Percentiles rank a stretch among this genome's conserved stretches.
Conservation (phyloP, 106 monocot species). For the Platanthera zijinensis region DNA sequence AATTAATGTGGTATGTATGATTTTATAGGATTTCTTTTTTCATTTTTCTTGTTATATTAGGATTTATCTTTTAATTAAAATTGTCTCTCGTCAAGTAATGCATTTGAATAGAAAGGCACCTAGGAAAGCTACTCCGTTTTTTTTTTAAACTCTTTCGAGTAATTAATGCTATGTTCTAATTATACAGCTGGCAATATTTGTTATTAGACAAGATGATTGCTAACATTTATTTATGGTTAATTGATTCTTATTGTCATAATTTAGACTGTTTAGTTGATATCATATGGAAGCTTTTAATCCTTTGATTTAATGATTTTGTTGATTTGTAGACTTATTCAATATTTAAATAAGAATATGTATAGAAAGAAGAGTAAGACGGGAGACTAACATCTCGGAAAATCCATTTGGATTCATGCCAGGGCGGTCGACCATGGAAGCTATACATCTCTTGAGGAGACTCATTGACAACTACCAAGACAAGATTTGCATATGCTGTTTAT, state of each 20-base stretch:
- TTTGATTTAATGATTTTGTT: no score
- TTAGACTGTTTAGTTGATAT: not conserved
- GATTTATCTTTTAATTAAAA: not conserved
- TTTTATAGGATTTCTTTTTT: not conserved
- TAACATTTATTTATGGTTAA: not conserved
- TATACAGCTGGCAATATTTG: not conserved
- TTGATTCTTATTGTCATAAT: not conserved
- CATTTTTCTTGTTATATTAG: not conserved
- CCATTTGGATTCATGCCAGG: no score
- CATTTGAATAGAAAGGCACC: not conserved
- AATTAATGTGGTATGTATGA: not conserved
- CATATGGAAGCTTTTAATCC: not conserved
- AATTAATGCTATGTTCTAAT: not conserved
- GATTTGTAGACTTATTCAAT: no score
- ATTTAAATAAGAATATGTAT: no score
- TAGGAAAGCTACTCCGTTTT: not conserved
- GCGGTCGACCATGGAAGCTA: no score
- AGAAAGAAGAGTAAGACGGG: no score
- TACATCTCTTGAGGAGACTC: no score
- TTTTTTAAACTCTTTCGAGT: not conserved
- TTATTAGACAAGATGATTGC: not conserved
- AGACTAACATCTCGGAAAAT: no score
- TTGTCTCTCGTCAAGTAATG: not conserved
- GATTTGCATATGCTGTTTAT: no score
- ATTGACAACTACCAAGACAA: no score